Evolutionary conservation across 2,329 filamentous ascomycete genomes (phyloP), one percentile per base, ranked within the genome.

Genomic region (Ophiostoma ips): DNA sequence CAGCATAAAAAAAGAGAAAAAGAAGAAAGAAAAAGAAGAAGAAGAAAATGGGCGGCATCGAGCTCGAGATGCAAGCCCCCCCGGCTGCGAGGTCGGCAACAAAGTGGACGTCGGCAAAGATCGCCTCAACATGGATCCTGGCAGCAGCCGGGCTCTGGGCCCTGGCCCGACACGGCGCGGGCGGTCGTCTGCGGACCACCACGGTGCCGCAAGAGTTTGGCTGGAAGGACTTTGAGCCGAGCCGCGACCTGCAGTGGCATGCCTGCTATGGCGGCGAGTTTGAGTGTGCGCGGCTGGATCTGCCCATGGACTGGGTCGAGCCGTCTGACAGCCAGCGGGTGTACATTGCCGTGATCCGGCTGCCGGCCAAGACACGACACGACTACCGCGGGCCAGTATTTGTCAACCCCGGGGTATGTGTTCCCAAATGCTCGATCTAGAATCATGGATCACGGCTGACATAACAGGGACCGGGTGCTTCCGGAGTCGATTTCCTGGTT

Each of bases 261-360:
- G 46, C 53, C 9, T 68, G 66, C 53, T 66, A 63, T 36, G 52
- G 60, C 19, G 58, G 57, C 19, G 50, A 52, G 13, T 63, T 62
- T 48, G 64, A 67, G 52, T 67, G 65, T 50, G 64, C 65, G 3
- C 57, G 65, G 5, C 57, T 67, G 8, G 61, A 66, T 24, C 55
- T 68, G 15, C 66, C 66, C 0, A 61, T 67, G 58, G 64, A 68
- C 59, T 68, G 65, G 65, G 61, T 62, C 3, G 56, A 63, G n/a
- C 65, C 65, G 0, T 59, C 61, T 1, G 58, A 65, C 7, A 50
- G 60, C 8, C 52, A 60, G 30, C 59, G 63, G 5, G 64, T 66
- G 7, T 48, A 62, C 8, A 50, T 68, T 2, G 64, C 65, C 16
- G 53, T 68, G 15, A 61, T 63, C 15, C 61, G 64, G 16, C 59